phyloP scores from a whole-genome alignment of 768 basidiomycete genomes.

The Asterophora parasitica region DNA sequence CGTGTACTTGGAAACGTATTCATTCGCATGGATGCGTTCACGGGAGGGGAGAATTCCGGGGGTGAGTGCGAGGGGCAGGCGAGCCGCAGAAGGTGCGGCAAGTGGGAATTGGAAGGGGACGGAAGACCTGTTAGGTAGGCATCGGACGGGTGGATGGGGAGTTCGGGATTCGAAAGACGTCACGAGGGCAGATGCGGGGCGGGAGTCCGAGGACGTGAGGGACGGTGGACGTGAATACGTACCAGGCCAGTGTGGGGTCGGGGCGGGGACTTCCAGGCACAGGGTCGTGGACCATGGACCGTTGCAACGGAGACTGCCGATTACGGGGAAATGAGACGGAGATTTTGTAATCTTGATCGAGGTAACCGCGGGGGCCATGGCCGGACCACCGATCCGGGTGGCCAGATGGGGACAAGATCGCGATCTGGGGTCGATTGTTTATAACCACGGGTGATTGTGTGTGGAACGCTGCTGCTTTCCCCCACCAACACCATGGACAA shows the following conservation, averaged over 20 bases:
- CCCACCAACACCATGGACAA: conserved; percentile 35
- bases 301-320: conserved; percentile 3
- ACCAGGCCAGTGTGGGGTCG: no score
- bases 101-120: background rate
- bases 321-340: conserved; percentile 7
- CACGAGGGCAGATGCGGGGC: no score
- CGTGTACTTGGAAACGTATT: no score
- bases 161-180: no score
- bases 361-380: conserved; percentile 18
- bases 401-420: conserved; percentile 17
- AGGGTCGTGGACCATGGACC: background rate
- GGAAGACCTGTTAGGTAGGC: no score
- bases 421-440: conserved; percentile 17
- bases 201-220: no score
- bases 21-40: background rate
- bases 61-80: background rate
- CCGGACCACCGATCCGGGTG: conserved; percentile 14
- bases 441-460: conserved; percentile 25
- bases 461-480: conserved; percentile 9
- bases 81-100: background rate
- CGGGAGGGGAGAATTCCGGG: conserved; percentile 10
- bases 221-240: no score
- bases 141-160: no score
- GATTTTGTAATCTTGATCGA: conserved; percentile 5
- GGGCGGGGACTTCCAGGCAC: background rate